A percentile compares a stretch with the other conserved stretches of the same genome.
These are phyloP conservation scores for Tetracladium maxilliforme DNA, from an alignment of 2,329 filamentous ascomycete species.

Conservation along the genomic window DNA sequence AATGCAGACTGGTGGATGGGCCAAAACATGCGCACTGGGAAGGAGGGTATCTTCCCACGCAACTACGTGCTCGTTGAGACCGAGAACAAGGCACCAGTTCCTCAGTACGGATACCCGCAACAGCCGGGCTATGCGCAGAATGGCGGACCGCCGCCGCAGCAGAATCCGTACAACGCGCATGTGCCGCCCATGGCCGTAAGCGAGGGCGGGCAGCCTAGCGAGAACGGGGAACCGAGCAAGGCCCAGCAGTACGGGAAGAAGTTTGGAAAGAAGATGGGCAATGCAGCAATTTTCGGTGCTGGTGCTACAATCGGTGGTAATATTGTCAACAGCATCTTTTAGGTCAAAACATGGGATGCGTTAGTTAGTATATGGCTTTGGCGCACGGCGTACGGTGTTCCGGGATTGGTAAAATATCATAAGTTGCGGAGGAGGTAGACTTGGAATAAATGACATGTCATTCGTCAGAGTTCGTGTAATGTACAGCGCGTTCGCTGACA, in stretches of 20 bases:
- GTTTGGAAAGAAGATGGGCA: conserved; percentile 87
- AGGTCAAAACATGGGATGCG: conserved; percentile 20
- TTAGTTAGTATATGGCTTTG: no score
- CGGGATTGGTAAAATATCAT: no score
- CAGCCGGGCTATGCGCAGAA: conserved; percentile 8
- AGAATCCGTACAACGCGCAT: conserved; percentile 51
- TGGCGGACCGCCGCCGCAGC: conserved; percentile 25
- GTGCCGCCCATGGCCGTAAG: conserved; percentile 65
- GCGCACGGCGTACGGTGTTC: no score
- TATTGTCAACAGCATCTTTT: conserved; percentile 84
- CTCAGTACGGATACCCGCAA: conserved; percentile 9
- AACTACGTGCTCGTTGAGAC: conserved; percentile 71
- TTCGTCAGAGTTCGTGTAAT: no score
- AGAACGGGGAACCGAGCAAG: conserved; percentile 26
- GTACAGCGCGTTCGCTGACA: no score
- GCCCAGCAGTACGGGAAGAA: conserved; percentile 69
- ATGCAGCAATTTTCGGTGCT: conserved; percentile 76
- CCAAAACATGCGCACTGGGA: conserved; percentile 64
- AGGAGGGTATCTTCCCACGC: conserved; percentile 89
- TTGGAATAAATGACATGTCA: no score
- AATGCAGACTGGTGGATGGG: conserved; percentile 97
- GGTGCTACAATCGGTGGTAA: conserved; percentile 84
- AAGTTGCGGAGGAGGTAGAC: no score
- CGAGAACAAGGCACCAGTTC: conserved; percentile 9
- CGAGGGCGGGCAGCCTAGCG: conserved; percentile 27